Conservation (phyloP, 2,329 filamentous ascomycete species). For the Beauveria medogensis region DNA sequence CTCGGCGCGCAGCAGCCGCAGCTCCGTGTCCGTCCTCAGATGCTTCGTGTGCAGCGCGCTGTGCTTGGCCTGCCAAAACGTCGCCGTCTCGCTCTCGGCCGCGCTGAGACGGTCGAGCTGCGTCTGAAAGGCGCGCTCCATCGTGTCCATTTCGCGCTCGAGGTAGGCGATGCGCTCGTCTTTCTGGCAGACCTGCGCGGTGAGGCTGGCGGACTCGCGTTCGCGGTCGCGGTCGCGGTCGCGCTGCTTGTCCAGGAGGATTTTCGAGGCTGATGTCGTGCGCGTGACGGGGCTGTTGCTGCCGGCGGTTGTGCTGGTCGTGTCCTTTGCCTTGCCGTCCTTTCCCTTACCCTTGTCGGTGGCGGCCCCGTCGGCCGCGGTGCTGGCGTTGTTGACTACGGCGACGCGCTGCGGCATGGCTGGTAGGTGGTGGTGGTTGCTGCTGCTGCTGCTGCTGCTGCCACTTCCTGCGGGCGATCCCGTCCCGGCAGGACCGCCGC, state of each 20-base stretch:
- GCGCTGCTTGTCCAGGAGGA: conserved; percentile 6
- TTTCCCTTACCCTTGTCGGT: conserved; percentile 21
- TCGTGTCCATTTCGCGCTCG: conserved; percentile 42
- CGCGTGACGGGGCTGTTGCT: conserved; percentile 13
- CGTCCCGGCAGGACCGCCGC: conserved; percentile 6
- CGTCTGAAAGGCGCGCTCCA: conserved; percentile 45
- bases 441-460: conserved; percentile 20
- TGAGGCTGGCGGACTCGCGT: conserved; percentile 19
- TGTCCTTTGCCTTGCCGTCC: conserved; percentile 16
- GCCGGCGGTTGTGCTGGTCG: conserved; percentile 16
- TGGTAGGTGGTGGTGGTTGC: conserved; percentile 21
- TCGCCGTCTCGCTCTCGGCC: conserved; percentile 46
- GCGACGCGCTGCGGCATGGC: conserved; percentile 24
- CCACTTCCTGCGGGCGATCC: conserved; percentile 6
- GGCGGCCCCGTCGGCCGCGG: conserved; percentile 20
- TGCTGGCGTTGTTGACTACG: conserved; percentile 17
- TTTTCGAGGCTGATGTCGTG: not conserved
- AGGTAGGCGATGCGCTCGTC: conserved; percentile 45
- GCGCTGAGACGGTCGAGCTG: conserved; percentile 45
- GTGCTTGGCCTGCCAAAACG: conserved; percentile 52
- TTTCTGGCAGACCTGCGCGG: conserved; percentile 33
- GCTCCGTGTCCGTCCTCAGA: conserved; percentile 43
- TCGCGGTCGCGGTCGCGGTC: conserved; percentile 9
- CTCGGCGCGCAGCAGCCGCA: conserved; percentile 42
- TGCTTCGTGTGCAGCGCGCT: conserved; percentile 44